Evolutionary conservation across 1,139 yeast genomes (phyloP).

Genomic region (Taphrina sp.): DNA sequence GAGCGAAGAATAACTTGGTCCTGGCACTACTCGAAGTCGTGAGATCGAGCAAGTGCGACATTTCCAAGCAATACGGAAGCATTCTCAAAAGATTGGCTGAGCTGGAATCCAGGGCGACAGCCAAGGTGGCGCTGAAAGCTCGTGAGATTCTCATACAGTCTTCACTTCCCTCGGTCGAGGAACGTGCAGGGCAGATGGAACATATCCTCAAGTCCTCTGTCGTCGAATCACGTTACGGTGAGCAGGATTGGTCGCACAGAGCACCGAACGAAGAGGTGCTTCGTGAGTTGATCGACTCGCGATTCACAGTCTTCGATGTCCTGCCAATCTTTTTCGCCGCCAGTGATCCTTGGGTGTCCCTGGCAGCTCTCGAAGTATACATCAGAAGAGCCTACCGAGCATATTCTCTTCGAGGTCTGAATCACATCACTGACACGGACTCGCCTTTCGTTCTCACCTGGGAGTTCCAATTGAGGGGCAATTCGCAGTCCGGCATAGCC

Average conservation of each 20-base stretch:
- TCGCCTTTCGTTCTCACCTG: constrained; percentile 74
- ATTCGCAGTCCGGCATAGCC: constrained; percentile 55
- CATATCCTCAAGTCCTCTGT: constrained; percentile 91
- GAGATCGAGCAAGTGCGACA: constrained; percentile 58
- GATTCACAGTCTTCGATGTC: constrained; percentile 93
- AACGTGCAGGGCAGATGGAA: constrained; percentile 94
- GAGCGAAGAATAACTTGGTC: constrained; percentile 86
- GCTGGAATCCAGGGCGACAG: constrained; percentile 82
- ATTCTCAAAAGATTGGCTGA: constrained; percentile 77
- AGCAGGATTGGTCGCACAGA: constrained; percentile 65
- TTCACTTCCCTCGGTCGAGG: constrained; percentile 91
- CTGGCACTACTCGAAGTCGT: constrained; percentile 62
- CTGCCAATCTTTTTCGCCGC: constrained; percentile 84
- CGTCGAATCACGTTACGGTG: constrained; percentile 85
- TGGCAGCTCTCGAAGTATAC: constrained; percentile 96
- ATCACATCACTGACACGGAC: constrained; percentile 56
- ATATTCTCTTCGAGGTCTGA: constrained; percentile 76
- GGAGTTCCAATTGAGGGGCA: constrained; percentile 84
- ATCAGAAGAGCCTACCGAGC: constrained; percentile 97
- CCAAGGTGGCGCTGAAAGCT: constrained; percentile 93
- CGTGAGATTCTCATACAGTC: constrained; percentile 95
- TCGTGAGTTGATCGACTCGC: constrained; percentile 91
- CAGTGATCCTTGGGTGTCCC: constrained; percentile 79
- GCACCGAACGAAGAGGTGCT: constrained; percentile 78
- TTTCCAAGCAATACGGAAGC: constrained; percentile 68